Base-by-base conservation (phyloP, 2,329 filamentous ascomycete species). In the Thelonectria rubi region DNA sequence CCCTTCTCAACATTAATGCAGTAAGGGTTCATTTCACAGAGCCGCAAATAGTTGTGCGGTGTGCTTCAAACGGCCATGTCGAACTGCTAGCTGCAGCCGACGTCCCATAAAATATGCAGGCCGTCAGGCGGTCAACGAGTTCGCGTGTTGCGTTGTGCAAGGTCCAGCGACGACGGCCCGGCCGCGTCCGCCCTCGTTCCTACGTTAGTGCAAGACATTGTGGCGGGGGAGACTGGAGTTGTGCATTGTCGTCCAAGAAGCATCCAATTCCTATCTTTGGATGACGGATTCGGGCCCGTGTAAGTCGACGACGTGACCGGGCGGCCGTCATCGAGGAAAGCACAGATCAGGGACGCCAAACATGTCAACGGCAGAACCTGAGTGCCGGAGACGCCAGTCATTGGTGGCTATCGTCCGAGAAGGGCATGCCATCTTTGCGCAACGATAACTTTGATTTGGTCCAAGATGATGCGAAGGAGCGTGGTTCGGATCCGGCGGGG, bases 41-140 rank as follows among this genome's bases (percentile, higher is more conserved):
- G 66, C 63, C 66, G 58, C 65, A 68, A 37, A 43, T 63, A 64
- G 55, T 64, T 72, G 67, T 72, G 69, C 69, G 69, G 69, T 72
- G 70, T 71, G 68, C 66, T 69, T 70, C 68, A 71, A 37, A 64
- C 58, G 53, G 56, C 49, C 20, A 58, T 53, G 58, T 61, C 15
- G 15, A 37, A 10, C 34, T 37, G 34, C 34, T 72, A 72, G 72
- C 65, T 69, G 70, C 71, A 73, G 69, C 59, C 21, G 46, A 51
- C 32, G 71, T 73, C 61, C 71, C 71, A 73, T 73, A 74, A 72
- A 70, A 69, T 67, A 73, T 74, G 71, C 72, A 74, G 64, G 57
- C 70, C 68, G 63, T 65, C 67, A 71, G 66, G 72, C 68, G 72
- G 70, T 73, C 71, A 72, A 70, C 69, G 51, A 66, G 58, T 63